Conservation (phyloP, 805 yeast genomes). For the Blastobotrys americana region DNA sequence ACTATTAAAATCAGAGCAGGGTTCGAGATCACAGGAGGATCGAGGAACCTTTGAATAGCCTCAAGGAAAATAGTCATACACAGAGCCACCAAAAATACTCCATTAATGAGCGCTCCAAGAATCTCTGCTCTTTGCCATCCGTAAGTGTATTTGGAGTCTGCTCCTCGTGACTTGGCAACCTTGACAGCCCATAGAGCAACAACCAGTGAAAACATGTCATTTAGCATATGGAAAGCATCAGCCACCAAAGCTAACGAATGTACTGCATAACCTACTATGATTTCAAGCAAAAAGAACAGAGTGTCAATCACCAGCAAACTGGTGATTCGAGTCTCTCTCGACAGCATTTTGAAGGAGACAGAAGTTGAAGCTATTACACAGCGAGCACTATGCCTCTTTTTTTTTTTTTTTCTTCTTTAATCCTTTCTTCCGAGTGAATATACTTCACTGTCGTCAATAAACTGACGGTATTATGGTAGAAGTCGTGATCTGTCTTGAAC, state of each 20-base stretch:
- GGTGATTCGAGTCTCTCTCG: slow-evolving; percentile 65
- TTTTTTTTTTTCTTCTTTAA: too few relatives aligned
- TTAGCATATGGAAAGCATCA: slow-evolving; percentile 95
- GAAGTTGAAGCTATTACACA: too few relatives aligned
- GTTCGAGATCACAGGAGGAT: slow-evolving; percentile 69
- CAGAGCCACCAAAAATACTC: slow-evolving; percentile 84
- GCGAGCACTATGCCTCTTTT: too few relatives aligned
- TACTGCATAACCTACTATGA: slow-evolving; percentile 79
- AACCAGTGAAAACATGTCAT: slow-evolving; percentile 81
- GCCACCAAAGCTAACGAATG: slow-evolving; percentile 93
- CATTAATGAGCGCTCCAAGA: slow-evolving; percentile 88
- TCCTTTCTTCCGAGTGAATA: too few relatives aligned
- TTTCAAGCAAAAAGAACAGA: slow-evolving; percentile 75
- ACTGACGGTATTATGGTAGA: too few relatives aligned
- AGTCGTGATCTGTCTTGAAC: too few relatives aligned
- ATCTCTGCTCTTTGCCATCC: slow-evolving; percentile 99
- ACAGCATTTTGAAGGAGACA: slow-evolving; percentile 14
- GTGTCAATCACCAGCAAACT: slow-evolving; percentile 71
- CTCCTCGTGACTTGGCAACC: slow-evolving; percentile 72
- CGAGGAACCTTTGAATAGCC: slow-evolving; percentile 81
- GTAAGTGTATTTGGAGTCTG: slow-evolving; percentile 85
- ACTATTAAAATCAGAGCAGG: slow-evolving; percentile 79
- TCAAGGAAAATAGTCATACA: slow-evolving; percentile 90
- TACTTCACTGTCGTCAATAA: too few relatives aligned
- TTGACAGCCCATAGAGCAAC: slow-evolving; percentile 96